phyloP scores from a whole-genome alignment of 129 eudicot species.

The Centrapalus pauciflorus region DNA sequence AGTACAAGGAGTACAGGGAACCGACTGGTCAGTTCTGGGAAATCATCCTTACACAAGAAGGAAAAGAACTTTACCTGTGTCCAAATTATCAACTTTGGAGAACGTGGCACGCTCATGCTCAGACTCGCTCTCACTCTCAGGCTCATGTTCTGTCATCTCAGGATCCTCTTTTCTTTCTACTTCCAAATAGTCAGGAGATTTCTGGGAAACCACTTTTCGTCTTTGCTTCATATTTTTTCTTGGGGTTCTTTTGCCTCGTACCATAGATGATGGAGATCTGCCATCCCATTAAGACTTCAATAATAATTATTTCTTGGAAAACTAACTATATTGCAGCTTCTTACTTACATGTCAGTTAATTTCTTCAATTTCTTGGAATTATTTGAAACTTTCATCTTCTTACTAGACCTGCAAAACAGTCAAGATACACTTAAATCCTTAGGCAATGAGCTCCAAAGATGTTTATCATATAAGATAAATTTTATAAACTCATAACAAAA shows the following conservation, averaged over 20 bases:
- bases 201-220: slow-evolving; percentile 17
- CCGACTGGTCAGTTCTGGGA: too few relatives aligned
- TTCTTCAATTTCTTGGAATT: slow-evolving; percentile 30
- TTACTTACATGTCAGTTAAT: slow-evolving; percentile 47
- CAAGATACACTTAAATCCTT: not conserved
- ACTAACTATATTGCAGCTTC: not conserved
- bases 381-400: slow-evolving; percentile 32
- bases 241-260: slow-evolving; percentile 60
- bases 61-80: slow-evolving; percentile 40
- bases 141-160: slow-evolving; percentile 29
- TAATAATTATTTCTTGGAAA: slow-evolving; percentile 4
- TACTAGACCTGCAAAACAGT: slow-evolving; percentile 42
- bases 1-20: too few relatives aligned
- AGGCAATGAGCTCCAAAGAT: slow-evolving; percentile 6
- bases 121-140: not conserved
- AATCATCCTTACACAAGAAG: not conserved
- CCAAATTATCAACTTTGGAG: slow-evolving; percentile 40
- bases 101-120: slow-evolving; percentile 24
- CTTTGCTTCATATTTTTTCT: slow-evolving; percentile 44
- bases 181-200: slow-evolving; percentile 21
- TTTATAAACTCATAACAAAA: not conserved
- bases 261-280: slow-evolving; percentile 54
- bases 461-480: not conserved
- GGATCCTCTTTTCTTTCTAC: slow-evolving; percentile 31
- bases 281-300: slow-evolving; percentile 13